Evolutionary conservation across 1,139 yeast genomes (phyloP).

Genomic region (Saccharomyces hybrid): DNA sequence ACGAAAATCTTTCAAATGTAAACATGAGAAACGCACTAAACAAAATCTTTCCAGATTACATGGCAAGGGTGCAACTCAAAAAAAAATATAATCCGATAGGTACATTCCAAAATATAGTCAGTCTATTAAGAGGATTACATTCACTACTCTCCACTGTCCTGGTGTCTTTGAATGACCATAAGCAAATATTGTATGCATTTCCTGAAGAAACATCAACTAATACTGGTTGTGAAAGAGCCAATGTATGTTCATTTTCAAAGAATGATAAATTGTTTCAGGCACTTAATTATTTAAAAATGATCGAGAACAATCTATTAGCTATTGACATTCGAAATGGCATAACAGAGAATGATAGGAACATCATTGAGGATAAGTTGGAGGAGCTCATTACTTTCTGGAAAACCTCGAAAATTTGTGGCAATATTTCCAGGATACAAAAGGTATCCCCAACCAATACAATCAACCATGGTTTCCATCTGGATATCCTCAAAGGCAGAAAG

Average conservation of each 20-base stretch:
- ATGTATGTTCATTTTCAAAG: background rate
- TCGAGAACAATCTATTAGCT: background rate
- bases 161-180: background rate
- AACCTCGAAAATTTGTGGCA: background rate
- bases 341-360: background rate
- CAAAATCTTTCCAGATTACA: constrained; percentile 2
- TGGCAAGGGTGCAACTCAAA: background rate
- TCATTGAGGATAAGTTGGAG: background rate
- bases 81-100: background rate
- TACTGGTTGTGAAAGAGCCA: background rate
- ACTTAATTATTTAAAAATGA: background rate
- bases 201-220: background rate
- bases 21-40: background rate
- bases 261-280: background rate
- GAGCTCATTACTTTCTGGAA: background rate
- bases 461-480: constrained; percentile 9
- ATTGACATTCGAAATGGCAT: background rate
- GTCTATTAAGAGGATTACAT: background rate
- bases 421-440: background rate
- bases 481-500: constrained; percentile 5
- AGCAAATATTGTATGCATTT: background rate
- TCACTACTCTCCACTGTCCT: background rate
- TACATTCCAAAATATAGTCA: background rate
- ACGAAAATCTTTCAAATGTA: background rate
- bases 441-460: background rate